Conservation (phyloP, 2,329 filamentous ascomycete genomes). For the Fulvia fulva region DNA sequence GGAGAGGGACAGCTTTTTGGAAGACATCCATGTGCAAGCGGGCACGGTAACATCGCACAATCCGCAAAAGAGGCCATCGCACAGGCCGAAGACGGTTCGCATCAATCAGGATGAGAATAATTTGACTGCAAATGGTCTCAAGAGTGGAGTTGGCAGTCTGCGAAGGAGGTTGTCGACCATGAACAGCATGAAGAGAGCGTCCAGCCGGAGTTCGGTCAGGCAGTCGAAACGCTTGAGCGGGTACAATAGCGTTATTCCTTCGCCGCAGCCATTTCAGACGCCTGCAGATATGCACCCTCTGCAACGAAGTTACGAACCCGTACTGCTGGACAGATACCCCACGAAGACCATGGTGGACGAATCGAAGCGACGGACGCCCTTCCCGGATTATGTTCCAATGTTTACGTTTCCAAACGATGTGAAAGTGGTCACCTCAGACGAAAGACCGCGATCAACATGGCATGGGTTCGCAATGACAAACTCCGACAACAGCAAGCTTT, state of each 20-base stretch:
- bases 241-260: constrained; percentile 96
- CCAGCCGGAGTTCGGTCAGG: constrained; percentile 66
- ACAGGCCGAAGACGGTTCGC: constrained; percentile 72
- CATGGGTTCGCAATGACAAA: constrained; percentile 98
- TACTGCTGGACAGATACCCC: constrained; percentile 91
- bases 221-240: constrained; percentile 89
- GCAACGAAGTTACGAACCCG: constrained; percentile 89
- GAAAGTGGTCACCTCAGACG: constrained; percentile 91
- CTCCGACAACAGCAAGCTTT: constrained; percentile 84
- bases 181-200: constrained; percentile 88
- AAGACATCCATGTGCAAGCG: constrained; percentile 84
- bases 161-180: constrained; percentile 92
- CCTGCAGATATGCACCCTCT: constrained; percentile 94
- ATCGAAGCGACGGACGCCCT: constrained; percentile 71
- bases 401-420: constrained; percentile 99
- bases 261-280: constrained; percentile 82
- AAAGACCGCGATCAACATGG: constrained; percentile 93
- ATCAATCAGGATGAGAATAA: constrained; percentile 67
- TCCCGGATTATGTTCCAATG: constrained; percentile 98
- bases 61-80: constrained; percentile 46
- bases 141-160: constrained; percentile 74
- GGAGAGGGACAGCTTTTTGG: constrained; percentile 89
- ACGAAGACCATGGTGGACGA: constrained; percentile 79
- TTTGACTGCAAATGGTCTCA: constrained; percentile 40
- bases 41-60: constrained; percentile 58